Evolutionary conservation across 1,284 basidiomycete species (phyloP), one percentile per base, ranked within the genome.

Genomic region (Cystobasidium pallidum): DNA sequence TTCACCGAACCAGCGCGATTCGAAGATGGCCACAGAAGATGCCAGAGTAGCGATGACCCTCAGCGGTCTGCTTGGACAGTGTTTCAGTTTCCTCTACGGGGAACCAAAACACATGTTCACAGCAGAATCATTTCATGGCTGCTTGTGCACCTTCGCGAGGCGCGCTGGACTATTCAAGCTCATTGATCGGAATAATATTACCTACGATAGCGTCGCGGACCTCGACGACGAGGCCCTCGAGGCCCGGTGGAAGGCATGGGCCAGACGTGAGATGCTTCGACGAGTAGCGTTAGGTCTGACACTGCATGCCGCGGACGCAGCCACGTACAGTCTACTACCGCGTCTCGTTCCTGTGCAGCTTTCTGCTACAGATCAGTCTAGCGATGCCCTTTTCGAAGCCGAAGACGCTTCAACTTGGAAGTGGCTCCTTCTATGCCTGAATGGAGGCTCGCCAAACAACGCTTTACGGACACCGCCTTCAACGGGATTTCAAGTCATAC

Each of bases 61-160:
- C 6, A 67, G 66, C 54, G 66, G 66, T 7, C 34, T 67, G 15
- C 54, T 67, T 17, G 66, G 66, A 4, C 66, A 67, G 47, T 67
- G 66, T 39, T 67, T 67, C 55, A 67, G 66, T n/a, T 67, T 67
- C 30, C 41, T 67, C 1, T 67, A 67, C 43, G 66, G 66, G 24
- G 30, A 58, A 28, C 66, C 66, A 8, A 67, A 67, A n/a, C 66
- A 67, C 15, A 67, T 67, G 66, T 57, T 67, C 28, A 67, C 66
- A 2, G 66, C 66, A 21, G 66, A 67, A 28, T 45, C 49, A 13
- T 67, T 67, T 21, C 66, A 67, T n/a, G 66, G 54, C 34, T 67
- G 66, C 30, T 28, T 55, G 2, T 39, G 51, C 36, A 67, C 52
- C 34, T 67, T 67, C 34, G 66, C 66, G 3, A 57, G 66, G 24